These are phyloP conservation scores for Tolypocladium sp. DNA, from an alignment of 2,329 filamentous ascomycete species.

Conservation along the genomic window DNA sequence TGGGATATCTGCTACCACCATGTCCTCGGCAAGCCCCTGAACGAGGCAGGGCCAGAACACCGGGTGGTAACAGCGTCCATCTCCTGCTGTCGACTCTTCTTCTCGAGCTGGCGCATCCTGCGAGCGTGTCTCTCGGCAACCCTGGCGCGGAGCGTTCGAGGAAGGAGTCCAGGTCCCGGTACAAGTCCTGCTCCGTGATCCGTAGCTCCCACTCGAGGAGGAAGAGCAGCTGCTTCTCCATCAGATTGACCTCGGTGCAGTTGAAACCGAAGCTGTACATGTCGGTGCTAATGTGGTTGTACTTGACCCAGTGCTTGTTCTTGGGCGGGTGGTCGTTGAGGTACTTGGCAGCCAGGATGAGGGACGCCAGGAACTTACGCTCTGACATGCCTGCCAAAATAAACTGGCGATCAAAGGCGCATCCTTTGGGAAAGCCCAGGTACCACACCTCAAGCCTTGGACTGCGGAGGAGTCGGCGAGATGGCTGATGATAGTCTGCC, in stretches of 20 bases:
- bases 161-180: slow-evolving; percentile 79
- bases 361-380: slow-evolving; percentile 77
- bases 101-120: slow-evolving; percentile 39
- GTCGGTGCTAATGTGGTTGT: slow-evolving; percentile 67
- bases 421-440: too few relatives aligned
- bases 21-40: slow-evolving; percentile 19
- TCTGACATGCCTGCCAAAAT: too few relatives aligned
- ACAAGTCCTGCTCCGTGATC: slow-evolving; percentile 77
- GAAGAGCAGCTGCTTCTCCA: slow-evolving; percentile 97
- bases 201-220: slow-evolving; percentile 90
- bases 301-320: slow-evolving; percentile 99
- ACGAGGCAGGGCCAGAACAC: slow-evolving; percentile 37
- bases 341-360: slow-evolving; percentile 89
- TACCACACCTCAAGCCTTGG: too few relatives aligned
- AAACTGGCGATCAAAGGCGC: too few relatives aligned
- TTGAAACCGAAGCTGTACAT: slow-evolving; percentile 75
- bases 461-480: too few relatives aligned
- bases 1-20: too few relatives aligned
- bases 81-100: slow-evolving; percentile 31
- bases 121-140: slow-evolving; percentile 41
- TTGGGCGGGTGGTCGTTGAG: slow-evolving; percentile 97
- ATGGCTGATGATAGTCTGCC: too few relatives aligned
- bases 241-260: slow-evolving; percentile 92
- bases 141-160: slow-evolving; percentile 67
- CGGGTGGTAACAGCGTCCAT: slow-evolving; percentile 23